Base-by-base conservation (phyloP, 139 green algal species). In the Raphidocelis subcapitata region DNA sequence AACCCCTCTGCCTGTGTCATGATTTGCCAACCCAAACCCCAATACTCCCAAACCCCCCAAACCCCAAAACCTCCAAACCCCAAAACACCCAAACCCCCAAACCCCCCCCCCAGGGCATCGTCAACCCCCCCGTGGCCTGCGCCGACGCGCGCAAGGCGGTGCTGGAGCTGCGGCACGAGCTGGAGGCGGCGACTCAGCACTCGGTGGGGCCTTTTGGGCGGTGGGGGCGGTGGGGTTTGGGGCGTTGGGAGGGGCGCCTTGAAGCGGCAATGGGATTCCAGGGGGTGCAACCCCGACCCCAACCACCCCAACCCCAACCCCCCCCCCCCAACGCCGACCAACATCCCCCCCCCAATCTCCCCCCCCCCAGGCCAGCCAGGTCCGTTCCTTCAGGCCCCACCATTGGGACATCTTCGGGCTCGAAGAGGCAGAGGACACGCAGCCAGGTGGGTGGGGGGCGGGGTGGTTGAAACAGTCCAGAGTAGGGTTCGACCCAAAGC, bases 391-490 rank as follows among this genome's bases (percentile, higher is more conserved):
- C 61, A 69, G 63, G 24, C 47, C 80, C 3, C 79, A 85, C 52
- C 35, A 67, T 1, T 84, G 78, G 77, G 62, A 87, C 52, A 86
- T 87, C 46, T 87, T 87, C 37, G 79, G 84, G 0, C 29, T 32
- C 8, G 69, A 82, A 28, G 26, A 44, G 12, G 65, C 69, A 28
- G 26, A 54, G 29, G 56, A 75, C 41, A n/a, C n/a, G 60, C 60
- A 62, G 63, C 76, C 62, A 29, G 52, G 5, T 32, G 26, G 3
- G 41, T 20, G 41, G 41, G 41, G 41, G 8, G 41, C 12, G 41
- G 8, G 41, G 8, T 49, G 41, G 8, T 8, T 8, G 41, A 49
- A n/a, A n/a, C n/a, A n/a, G n/a, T n/a, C n/a, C n/a, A n/a, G n/a
- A n/a, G n/a, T n/a, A n/a, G n/a, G n/a, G n/a, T n/a, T n/a, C n/a